A percentile compares a stretch with the other conserved stretches of the same genome.
Conservation (phyloP, 1,284 basidiomycete species). For the Trichosporon sp. region DNA sequence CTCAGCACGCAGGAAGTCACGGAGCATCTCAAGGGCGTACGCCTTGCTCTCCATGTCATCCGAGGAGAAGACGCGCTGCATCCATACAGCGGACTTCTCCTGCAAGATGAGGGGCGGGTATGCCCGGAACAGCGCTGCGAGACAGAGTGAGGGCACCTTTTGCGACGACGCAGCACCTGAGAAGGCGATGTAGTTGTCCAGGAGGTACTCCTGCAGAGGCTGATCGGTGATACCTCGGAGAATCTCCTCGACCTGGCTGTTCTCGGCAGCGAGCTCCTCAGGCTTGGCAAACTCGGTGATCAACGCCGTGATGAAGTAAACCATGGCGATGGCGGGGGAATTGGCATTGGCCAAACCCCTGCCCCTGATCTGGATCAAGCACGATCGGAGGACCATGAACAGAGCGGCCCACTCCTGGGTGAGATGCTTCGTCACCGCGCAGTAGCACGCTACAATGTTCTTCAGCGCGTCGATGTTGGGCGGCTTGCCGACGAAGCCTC, state of each 20-base stretch:
- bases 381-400: constrained; percentile 71
- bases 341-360: background rate
- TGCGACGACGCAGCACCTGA: constrained; percentile 17
- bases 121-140: constrained; percentile 88
- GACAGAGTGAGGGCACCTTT: constrained; percentile 55
- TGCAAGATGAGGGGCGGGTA: constrained; percentile 82
- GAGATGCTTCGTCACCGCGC: constrained; percentile 71
- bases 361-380: constrained; percentile 57
- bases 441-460: constrained; percentile 87
- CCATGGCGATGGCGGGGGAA: constrained; percentile 43
- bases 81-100: constrained; percentile 69
- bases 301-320: constrained; percentile 75
- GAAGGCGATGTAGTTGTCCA: constrained; percentile 58
- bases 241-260: constrained; percentile 78
- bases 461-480: constrained; percentile 69
- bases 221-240: constrained; percentile 3
- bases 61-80: constrained; percentile 77
- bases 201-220: constrained; percentile 74
- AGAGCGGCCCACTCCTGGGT: constrained; percentile 78
- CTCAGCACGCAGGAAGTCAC: constrained; percentile 80
- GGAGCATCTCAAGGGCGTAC: constrained; percentile 75
- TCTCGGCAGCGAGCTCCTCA: constrained; percentile 68
- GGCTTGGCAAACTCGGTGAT: constrained; percentile 85
- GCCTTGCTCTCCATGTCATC: constrained; percentile 64
- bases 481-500: constrained; percentile 81